phyloP scores from a whole-genome alignment of 768 basidiomycete species.

The Calvatia gigantea region DNA sequence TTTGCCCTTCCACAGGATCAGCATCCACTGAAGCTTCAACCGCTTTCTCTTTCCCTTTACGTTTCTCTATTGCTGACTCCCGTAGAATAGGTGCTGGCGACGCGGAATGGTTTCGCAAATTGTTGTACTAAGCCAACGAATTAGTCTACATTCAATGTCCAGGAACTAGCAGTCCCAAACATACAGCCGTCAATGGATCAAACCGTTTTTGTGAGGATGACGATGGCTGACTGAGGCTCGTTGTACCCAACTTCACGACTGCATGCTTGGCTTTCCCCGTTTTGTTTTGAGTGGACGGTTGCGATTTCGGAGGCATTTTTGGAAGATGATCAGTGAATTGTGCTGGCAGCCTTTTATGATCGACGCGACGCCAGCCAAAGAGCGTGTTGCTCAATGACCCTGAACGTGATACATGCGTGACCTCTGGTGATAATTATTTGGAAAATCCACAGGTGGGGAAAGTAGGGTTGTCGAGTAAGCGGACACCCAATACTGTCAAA shows the following conservation, averaged over 20 bases:
- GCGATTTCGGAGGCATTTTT: constrained; percentile 14
- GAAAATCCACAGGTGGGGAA: no score
- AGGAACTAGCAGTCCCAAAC: constrained; percentile 5
- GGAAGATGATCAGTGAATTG: no score
- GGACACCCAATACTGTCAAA: no score
- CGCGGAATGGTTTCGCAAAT: constrained; percentile 7
- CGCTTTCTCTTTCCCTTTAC: constrained; percentile 20
- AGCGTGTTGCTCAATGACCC: no score
- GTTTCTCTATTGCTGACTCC: constrained; percentile 18
- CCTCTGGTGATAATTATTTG: no score
- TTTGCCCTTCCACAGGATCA: constrained; percentile 5
- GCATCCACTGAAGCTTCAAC: constrained; percentile 1
- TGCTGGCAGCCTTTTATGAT: no score
- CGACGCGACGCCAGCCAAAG: no score
- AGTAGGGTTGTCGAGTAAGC: no score
- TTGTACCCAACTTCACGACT: constrained; percentile 12
- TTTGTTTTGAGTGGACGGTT: constrained; percentile 8
- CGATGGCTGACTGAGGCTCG: constrained; percentile 3
- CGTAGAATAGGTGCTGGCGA: constrained; percentile 16
- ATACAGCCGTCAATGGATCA: constrained; percentile 32
- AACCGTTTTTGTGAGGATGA: constrained; percentile 19
- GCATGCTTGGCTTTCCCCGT: constrained; percentile 6
- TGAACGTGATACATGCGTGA: no score
- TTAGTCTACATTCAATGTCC: background rate
- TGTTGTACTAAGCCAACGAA: background rate